Evolutionary conservation across 805 yeast genomes (phyloP).

Genomic region (Yarrowia deformans): DNA sequence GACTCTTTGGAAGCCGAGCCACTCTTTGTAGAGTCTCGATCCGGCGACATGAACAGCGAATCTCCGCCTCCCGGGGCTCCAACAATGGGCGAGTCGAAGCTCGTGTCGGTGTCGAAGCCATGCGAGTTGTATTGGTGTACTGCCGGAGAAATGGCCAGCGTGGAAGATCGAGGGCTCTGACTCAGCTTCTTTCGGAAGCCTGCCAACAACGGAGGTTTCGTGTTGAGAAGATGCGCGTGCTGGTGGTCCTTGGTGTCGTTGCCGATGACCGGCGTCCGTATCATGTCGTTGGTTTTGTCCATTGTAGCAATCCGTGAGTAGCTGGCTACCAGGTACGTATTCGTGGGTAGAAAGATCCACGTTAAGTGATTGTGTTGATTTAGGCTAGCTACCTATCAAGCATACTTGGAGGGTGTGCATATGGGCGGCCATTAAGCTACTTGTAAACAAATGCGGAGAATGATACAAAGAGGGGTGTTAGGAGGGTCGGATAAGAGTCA

Average conservation of each 20-base stretch:
- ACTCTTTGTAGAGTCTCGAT: slow-evolving; percentile 17
- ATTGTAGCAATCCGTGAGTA: slow-evolving; percentile 16
- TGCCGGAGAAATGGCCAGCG: slow-evolving; percentile 33
- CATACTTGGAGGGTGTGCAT: slow-evolving; percentile 10
- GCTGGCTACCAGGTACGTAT: background rate
- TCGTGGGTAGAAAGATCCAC: background rate
- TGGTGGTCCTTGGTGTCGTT: slow-evolving; percentile 31
- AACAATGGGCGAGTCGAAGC: slow-evolving; percentile 24
- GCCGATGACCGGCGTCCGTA: slow-evolving; percentile 35
- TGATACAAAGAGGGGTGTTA: background rate
- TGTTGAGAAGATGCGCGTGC: slow-evolving; percentile 29
- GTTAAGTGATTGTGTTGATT: slow-evolving; percentile 14
- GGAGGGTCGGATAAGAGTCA: background rate
- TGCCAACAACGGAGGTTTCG: slow-evolving; percentile 26
- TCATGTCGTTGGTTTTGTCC: slow-evolving; percentile 35
- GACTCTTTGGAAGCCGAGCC: slow-evolving; percentile 17
- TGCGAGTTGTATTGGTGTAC: slow-evolving; percentile 35
- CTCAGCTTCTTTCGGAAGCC: slow-evolving; percentile 35
- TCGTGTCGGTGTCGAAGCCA: slow-evolving; percentile 28
- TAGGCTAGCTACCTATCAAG: background rate
- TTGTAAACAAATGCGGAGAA: slow-evolving; percentile 13
- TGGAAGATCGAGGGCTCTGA: slow-evolving; percentile 38
- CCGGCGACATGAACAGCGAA: slow-evolving; percentile 36
- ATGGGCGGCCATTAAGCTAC: slow-evolving; percentile 7
- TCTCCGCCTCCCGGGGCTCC: slow-evolving; percentile 22